Evolutionary conservation across 768 basidiomycete genomes (phyloP), one percentile per base, ranked within the genome.

Genomic region (Leccinellum rugosiceps): DNA sequence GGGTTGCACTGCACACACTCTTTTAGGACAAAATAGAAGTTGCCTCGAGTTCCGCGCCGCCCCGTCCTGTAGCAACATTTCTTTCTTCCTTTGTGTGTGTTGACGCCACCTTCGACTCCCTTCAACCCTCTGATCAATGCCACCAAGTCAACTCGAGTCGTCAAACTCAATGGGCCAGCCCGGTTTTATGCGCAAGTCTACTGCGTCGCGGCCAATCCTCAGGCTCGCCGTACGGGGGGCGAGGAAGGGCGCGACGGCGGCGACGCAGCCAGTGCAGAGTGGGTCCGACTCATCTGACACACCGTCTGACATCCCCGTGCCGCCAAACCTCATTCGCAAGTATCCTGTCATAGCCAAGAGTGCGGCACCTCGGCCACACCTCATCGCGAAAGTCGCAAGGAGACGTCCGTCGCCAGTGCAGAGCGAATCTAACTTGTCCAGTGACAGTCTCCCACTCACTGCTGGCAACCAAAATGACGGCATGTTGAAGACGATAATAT

Each of bases 351-450:
- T 17, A 10, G 23, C 44, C 44, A 63, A 62, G 28, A 35, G 56
- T 34, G 14, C 44, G 11, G 15, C 31, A 31, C 35, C 47, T 44
- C 28, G 41, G 6, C 38, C 31, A 41, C 50, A 10, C 26, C 30
- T 56, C 31, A 8, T n/a, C 35, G 4, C 38, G 9, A 69, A 58
- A 53, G 62, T 59, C 14, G 66, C 65, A 14, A 63, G 67, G 43
- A 68, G 60, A 26, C 11, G 21, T 13, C 45, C 23, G 23, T 26
- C 45, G 14, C 45, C 34, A 21, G 35, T 4, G 14, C 17, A 59
- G 35, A 28, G 9, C 17, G 23, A 17, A 30, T 57, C 65, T 7
- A 57, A 54, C 17, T 53, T 57, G 28, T 57, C 67, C 13, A 62
- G 58, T 26, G 25, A 46, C 45, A 6, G 47, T 21, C 50, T 5